These are phyloP conservation scores for Phanerochaete sordida DNA, from an alignment of 768 basidiomycete genomes.

Conservation along the genomic window DNA sequence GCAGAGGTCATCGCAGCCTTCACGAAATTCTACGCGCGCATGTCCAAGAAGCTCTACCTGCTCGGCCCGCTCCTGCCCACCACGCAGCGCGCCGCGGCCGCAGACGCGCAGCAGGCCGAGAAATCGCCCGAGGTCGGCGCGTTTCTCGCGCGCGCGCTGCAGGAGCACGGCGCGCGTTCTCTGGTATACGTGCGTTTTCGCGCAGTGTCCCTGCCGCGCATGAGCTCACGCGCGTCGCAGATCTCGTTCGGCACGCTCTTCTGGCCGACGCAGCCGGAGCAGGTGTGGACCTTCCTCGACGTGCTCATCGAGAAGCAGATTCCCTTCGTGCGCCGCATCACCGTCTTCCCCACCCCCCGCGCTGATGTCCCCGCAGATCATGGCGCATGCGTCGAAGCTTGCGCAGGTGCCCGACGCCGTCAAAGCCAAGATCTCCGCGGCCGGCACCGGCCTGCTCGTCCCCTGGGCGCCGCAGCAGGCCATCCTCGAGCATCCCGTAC, in stretches of 20 bases:
- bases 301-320: conserved; percentile 18
- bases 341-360: not conserved
- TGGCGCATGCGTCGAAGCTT: conserved; percentile 17
- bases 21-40: conserved; percentile 14
- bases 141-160: conserved; percentile 15
- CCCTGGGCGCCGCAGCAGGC: conserved; percentile 23
- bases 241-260: conserved; percentile 21
- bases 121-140: conserved; percentile 9
- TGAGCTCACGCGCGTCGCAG: conserved; percentile 5
- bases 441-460: conserved; percentile 15
- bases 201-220: not conserved
- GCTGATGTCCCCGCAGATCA: conserved; percentile 15
- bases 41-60: conserved; percentile 8
- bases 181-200: conserved; percentile 18
- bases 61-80: conserved; percentile 16
- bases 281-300: conserved; percentile 21
- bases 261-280: conserved; percentile 21
- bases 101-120: conserved; percentile 11
- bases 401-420: conserved; percentile 14
- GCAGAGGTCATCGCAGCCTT: conserved; percentile 10
- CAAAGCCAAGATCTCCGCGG: conserved; percentile 13
- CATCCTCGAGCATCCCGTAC: conserved; percentile 21
- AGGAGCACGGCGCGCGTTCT: conserved; percentile 16
- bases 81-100: not conserved
- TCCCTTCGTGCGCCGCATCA: conserved; percentile 18